phyloP scores from a whole-genome alignment of 139 green algal species.

The Diplosphaera chodatii region DNA sequence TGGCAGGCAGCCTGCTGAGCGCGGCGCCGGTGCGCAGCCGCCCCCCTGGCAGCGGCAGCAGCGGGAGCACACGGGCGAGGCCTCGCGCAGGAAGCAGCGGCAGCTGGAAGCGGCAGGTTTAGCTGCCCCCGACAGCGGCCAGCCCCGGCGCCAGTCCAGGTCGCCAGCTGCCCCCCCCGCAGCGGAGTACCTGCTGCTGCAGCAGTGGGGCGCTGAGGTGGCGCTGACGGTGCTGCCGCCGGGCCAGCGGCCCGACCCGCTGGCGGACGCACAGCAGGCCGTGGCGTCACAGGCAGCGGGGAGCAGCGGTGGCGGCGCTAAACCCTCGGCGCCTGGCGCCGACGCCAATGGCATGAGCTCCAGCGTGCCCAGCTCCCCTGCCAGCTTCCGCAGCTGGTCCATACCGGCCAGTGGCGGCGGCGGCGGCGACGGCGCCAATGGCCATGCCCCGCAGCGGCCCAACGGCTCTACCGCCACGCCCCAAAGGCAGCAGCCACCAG shows the following conservation, averaged over 20 bases:
- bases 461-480: background rate
- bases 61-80: background rate
- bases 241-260: constrained; percentile 6
- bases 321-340: background rate
- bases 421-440: background rate
- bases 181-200: constrained; percentile 29
- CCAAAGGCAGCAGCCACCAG: too few relatives aligned
- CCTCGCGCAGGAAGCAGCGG: background rate
- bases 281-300: background rate
- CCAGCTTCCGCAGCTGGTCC: background rate
- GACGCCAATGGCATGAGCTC: background rate
- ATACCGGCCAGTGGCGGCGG: background rate
- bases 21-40: background rate
- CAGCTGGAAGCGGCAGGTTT: too few relatives aligned
- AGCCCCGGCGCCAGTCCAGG: too few relatives aligned
- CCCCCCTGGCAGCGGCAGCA: constrained; percentile 2
- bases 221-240: constrained; percentile 26
- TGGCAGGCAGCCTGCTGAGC: background rate
- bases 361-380: background rate
- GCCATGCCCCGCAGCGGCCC: background rate
- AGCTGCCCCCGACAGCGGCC: too few relatives aligned
- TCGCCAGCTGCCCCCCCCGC: background rate
- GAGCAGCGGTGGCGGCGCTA: background rate
- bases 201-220: constrained; percentile 36
- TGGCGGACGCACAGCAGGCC: background rate